Base-by-base conservation (phyloP, 106 monocot species). In the Agapanthus africanus region DNA sequence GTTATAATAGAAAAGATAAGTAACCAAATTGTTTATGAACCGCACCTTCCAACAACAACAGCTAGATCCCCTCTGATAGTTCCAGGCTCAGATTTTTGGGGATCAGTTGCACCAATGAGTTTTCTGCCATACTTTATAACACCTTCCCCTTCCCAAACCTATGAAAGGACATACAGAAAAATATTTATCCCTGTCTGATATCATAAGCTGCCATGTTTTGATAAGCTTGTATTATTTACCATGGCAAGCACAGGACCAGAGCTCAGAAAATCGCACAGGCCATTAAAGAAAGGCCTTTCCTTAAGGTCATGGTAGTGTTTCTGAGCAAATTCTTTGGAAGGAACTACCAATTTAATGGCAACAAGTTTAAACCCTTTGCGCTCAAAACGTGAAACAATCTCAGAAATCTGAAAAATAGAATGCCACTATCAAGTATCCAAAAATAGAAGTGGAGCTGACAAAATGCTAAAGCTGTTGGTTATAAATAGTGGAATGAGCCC, bases 121-220 rank as follows among this genome's bases (percentile, higher is more conserved):
- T 95, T 95, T 39, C 91, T 78, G 16, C 95, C 95, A 72, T 95
- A 97, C 38, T 84, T 91, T 66, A 97, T 91, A 63, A 92, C 91
- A 19, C 95, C 95, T 54, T 97, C 95, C 31, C 95, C 95, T 97
- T 97, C 95, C 91, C 95, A 97, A 70, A 91, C 95, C 95, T 91
- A 74, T 23, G 63, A 42, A 16, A 42, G 51, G 2, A 27, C 14
- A 6, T n/a, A 31, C 13, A 60, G 11, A 71, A 26, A 57, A 26
- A 28, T n/a, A n/a, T 21, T 36, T 37, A 70, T 4, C 15, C 4
- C 38, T 64, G 28, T 18, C 34, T n/a, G 41, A 50, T 7, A 38
- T 11, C 27, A 32, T 65, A 23, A 28, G 26, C 38, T 54, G 40
- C 27, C 23, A 33, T n/a, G 30, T 59, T 31, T 32, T 16, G 16